These are phyloP conservation scores for Yamadazyma philogaea DNA, from an alignment of 805 yeast species.

Conservation along the genomic window DNA sequence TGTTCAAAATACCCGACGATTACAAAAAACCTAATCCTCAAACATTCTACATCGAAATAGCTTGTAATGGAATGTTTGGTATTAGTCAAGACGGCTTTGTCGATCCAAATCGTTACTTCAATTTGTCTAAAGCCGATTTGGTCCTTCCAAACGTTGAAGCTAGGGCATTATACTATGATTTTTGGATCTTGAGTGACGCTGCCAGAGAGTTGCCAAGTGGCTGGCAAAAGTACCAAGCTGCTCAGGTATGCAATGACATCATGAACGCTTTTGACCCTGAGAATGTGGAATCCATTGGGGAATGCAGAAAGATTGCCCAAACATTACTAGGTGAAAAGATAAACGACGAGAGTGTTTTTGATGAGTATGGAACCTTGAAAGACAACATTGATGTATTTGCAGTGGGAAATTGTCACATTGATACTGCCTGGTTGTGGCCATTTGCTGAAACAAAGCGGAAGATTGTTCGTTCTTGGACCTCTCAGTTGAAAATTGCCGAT, in stretches of 20 bases:
- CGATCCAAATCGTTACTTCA: conserved; percentile 68
- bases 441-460: conserved; percentile 93
- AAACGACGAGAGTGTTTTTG: conserved; percentile 63
- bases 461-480: conserved; percentile 91
- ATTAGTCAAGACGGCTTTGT: conserved; percentile 57
- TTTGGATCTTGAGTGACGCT: conserved; percentile 86
- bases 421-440: conserved; percentile 99
- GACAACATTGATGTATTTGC: conserved; percentile 67
- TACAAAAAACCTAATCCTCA: conserved; percentile 50
- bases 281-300: conserved; percentile 53
- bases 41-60: conserved; percentile 77
- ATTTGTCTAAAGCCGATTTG: conserved; percentile 67
- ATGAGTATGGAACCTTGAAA: conserved; percentile 16
- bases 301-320: conserved; percentile 66
- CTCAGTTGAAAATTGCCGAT: conserved; percentile 81
- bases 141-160: conserved; percentile 81
- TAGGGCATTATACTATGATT: conserved; percentile 72
- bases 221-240: conserved; percentile 76
- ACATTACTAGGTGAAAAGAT: conserved; percentile 62
- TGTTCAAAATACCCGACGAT: conserved; percentile 66
- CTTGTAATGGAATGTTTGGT: conserved; percentile 95
- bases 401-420: conserved; percentile 94
- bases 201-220: conserved; percentile 79
- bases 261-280: conserved; percentile 79
- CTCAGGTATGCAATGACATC: conserved; percentile 73